phyloP scores from a whole-genome alignment of 2,329 filamentous ascomycete species.

The Colletotrichum sp. region DNA sequence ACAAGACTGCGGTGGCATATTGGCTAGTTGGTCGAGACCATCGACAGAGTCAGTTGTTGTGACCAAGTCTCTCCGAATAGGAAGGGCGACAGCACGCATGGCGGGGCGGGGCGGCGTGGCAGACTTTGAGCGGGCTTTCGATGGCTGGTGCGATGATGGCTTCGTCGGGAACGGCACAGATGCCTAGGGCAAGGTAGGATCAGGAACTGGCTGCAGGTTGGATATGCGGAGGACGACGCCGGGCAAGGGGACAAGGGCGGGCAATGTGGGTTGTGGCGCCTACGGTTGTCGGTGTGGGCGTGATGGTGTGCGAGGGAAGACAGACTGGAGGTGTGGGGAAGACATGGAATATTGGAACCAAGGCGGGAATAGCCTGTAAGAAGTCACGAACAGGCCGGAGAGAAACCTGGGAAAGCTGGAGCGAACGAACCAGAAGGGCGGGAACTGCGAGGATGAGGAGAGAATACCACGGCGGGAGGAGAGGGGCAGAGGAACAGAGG shows the following conservation, averaged over 20 bases:
- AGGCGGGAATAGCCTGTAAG: not conserved
- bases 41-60: not conserved
- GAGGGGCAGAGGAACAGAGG: not conserved
- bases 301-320: not conserved
- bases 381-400: not conserved
- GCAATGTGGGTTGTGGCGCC: not conserved
- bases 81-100: not conserved
- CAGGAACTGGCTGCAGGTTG: slow-evolving; percentile 1
- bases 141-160: not conserved
- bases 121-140: not conserved
- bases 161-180: slow-evolving; percentile 1
- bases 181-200: not conserved
- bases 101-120: slow-evolving; percentile 2
- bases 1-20: not conserved
- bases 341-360: not conserved
- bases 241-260: not conserved
- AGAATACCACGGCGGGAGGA: not conserved
- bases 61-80: not conserved
- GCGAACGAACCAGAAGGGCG: not conserved
- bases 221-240: not conserved
- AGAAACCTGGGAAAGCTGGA: not conserved
- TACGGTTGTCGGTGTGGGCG: not conserved
- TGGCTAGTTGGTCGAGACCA: not conserved
- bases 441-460: not conserved
- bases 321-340: not conserved